Conservation (phyloP, 495 filamentous ascomycete genomes). For the Corynascus novoguineensis region DNA sequence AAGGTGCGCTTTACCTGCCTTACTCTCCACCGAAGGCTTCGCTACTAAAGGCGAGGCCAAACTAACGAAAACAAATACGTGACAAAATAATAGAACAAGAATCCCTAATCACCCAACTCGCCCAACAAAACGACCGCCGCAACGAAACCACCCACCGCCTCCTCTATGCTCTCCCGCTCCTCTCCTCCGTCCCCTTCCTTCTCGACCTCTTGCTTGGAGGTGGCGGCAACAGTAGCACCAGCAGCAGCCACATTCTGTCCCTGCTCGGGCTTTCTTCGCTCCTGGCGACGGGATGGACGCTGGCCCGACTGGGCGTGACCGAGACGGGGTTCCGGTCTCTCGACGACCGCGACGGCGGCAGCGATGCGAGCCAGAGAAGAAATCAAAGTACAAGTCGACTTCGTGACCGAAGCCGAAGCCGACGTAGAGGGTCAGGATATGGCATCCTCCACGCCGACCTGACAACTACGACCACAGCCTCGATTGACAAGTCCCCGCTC, state of each 20-base stretch:
- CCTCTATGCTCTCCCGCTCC: slow-evolving; percentile 22
- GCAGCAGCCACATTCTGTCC: slow-evolving; percentile 40
- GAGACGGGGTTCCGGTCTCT: slow-evolving; percentile 34
- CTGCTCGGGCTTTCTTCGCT: slow-evolving; percentile 57
- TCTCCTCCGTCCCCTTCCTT: slow-evolving; percentile 5
- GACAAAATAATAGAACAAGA: slow-evolving; percentile 58
- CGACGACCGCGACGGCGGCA: slow-evolving; percentile 17
- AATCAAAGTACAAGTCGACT: not conserved
- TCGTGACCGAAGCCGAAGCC: not conserved
- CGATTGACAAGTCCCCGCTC: slow-evolving; percentile 30
- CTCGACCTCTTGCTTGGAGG: slow-evolving; percentile 41
- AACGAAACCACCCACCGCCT: slow-evolving; percentile 53
- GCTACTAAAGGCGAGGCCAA: not conserved
- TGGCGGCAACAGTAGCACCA: slow-evolving; percentile 14
- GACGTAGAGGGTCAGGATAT: not conserved
- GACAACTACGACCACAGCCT: not conserved
- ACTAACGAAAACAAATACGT: not conserved
- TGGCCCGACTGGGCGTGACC: slow-evolving; percentile 38
- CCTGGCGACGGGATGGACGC: slow-evolving; percentile 49
- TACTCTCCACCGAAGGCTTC: not conserved
- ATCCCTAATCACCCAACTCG: slow-evolving; percentile 54
- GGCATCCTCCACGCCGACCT: not conserved
- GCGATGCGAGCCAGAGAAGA: not conserved
- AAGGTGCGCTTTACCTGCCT: slow-evolving; percentile 41
- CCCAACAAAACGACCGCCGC: slow-evolving; percentile 49